Evolutionary conservation across 768 basidiomycete species (phyloP).

Genomic region (Calocybe gangraenosa): DNA sequence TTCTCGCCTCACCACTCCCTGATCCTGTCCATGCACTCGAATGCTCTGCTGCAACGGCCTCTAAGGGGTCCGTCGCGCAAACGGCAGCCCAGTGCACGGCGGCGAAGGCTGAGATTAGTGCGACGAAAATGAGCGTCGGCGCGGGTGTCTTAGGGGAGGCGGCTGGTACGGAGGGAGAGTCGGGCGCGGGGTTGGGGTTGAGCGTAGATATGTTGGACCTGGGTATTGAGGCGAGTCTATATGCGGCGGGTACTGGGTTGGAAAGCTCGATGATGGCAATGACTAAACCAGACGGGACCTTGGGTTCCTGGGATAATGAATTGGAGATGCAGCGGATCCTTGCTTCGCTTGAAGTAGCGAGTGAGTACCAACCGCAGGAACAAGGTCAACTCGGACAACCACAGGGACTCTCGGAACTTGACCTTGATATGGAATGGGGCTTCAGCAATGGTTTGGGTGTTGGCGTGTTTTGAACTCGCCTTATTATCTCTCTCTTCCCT

Average conservation of each 20-base stretch:
- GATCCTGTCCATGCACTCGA: conserved; percentile 21
- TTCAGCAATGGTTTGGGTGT: conserved; percentile 7
- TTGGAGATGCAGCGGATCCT: conserved; percentile 19
- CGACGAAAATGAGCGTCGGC: conserved; percentile 5
- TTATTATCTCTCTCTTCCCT: no score
- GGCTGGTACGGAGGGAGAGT: conserved; percentile 2
- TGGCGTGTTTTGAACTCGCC: conserved; percentile 11
- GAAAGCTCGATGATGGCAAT: conserved; percentile 6
- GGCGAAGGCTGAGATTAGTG: conserved; percentile 6
- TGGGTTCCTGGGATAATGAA: conserved; percentile 7
- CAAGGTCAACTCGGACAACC: background rate
- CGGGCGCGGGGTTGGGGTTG: conserved; percentile 1
- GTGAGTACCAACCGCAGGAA: conserved; percentile 4
- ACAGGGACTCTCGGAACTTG: conserved; percentile 9
- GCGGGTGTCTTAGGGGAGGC: background rate
- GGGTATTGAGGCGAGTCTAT: conserved; percentile 13
- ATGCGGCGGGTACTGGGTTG: conserved; percentile 6
- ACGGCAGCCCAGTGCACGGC: conserved; percentile 3
- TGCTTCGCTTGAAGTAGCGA: conserved; percentile 12
- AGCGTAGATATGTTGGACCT: conserved; percentile 1
- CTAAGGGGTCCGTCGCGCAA: conserved; percentile 13
- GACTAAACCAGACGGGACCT: background rate
- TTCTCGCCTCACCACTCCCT: conserved; percentile 52
- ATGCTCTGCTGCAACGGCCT: conserved; percentile 18
- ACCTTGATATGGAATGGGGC: conserved; percentile 14